phyloP scores from a whole-genome alignment of 139 green algal genomes.

The Auxenochlorella protothecoides region DNA sequence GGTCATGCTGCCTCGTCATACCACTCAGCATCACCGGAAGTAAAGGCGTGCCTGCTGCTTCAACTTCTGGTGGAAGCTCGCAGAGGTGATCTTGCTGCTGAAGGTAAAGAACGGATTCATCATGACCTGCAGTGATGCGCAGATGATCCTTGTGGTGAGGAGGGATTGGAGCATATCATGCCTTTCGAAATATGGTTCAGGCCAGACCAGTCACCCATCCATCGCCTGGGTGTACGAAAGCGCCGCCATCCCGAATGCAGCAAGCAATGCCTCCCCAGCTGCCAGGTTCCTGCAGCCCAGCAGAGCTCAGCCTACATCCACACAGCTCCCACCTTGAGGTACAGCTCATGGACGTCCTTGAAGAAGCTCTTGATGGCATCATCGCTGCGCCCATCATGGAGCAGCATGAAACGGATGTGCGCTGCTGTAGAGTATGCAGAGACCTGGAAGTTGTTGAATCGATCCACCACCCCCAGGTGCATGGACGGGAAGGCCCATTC shows the following conservation, averaged over 20 bases:
- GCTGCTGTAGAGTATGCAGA: conserved; percentile 68
- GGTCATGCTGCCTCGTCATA: no score
- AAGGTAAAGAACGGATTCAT: conserved; percentile 78
- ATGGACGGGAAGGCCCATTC: conserved; percentile 68
- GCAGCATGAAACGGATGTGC: conserved; percentile 73
- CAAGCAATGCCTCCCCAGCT: no score
- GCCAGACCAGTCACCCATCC: no score
- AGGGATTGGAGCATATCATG: no score
- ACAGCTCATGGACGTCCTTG: conserved; percentile 82
- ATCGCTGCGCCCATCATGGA: conserved; percentile 70
- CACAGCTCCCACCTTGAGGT: conserved; percentile 40
- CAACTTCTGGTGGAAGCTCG: conserved; percentile 67
- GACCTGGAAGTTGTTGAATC: conserved; percentile 87
- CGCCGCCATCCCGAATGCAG: no score
- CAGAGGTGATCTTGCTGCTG: conserved; percentile 50
- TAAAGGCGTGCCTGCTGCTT: conserved; percentile 31
- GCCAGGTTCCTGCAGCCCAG: no score
- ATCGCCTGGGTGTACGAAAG: no score
- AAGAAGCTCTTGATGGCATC: conserved; percentile 82
- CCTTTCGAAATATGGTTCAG: no score
- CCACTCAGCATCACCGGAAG: conserved; percentile 3
- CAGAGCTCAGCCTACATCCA: no score
- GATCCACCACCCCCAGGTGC: conserved; percentile 82
- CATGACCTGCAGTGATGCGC: conserved; percentile 49
- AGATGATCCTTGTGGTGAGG: neutral